Conservation (phyloP, 257 asterid genomes). For the Plantago ovata region DNA sequence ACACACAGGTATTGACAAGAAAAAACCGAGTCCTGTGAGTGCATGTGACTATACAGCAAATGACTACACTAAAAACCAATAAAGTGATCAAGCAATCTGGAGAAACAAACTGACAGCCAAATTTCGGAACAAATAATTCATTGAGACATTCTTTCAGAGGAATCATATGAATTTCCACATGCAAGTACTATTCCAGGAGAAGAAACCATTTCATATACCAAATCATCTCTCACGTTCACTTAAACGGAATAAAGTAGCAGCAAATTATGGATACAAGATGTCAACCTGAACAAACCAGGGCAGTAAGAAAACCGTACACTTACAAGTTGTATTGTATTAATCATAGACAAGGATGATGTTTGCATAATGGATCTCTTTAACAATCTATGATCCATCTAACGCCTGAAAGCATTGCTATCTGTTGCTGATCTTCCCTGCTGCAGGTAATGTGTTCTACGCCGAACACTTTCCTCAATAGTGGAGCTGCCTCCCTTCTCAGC, state of each 20-base stretch:
- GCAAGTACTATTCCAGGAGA: too few relatives aligned
- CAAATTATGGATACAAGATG: too few relatives aligned
- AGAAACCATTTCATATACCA: too few relatives aligned
- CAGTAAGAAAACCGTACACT: neutral
- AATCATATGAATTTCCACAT: too few relatives aligned
- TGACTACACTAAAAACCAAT: too few relatives aligned
- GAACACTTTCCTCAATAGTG: slow-evolving; percentile 94
- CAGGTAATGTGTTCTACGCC: slow-evolving; percentile 73
- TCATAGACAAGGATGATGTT: neutral
- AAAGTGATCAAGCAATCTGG: too few relatives aligned
- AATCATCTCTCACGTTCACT: too few relatives aligned
- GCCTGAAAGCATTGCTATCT: slow-evolving; percentile 81
- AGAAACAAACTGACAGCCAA: too few relatives aligned
- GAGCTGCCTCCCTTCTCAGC: slow-evolving; percentile 92
- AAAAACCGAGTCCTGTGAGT: neutral
- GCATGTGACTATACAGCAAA: too few relatives aligned
- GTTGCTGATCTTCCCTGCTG: slow-evolving; percentile 72
- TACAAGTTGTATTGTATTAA: neutral
- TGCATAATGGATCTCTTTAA: neutral
- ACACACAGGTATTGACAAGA: neutral
- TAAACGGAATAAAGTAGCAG: too few relatives aligned
- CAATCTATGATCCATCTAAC: slow-evolving; percentile 26
- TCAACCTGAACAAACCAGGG: neutral
- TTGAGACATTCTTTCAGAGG: too few relatives aligned
- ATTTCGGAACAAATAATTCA: too few relatives aligned